Base-by-base conservation (phyloP, 116 monocot species). In the Dioscorea cayenensis region DNA sequence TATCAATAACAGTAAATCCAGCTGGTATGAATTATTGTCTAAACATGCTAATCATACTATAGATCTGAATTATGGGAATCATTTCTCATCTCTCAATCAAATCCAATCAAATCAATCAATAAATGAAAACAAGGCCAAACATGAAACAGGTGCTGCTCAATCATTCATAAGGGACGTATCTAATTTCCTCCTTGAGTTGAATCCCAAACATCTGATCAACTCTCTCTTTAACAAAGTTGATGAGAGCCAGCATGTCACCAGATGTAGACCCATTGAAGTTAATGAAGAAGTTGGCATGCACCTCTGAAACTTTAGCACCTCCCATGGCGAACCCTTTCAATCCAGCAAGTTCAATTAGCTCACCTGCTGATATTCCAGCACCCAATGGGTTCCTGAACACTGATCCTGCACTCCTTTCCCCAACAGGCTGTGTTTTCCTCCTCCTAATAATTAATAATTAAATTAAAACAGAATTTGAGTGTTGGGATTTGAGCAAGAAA, bases 241-340 rank as follows among this genome's bases (percentile, higher is more conserved):
- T 80, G 37, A 84, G 77, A 2, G 64, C 60, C 21, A 72, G 58
- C 80, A 84, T 80, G 37, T 84, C 77, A 16, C n/a, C 14, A 0
- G 75, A 77, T 13, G 77, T 84, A 0, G 84, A 68, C 1, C 68
- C 62, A 36, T 72, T 58, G 10, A 28, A 77, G 65, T 84, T 78
- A 25, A 84, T 52, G 72, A 84, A 80, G 77, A 81, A 84, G 75
- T 80, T 84, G 9, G 80, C 80, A 62, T 84, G 84, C 14, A 84
- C 43, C 13, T 75, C 71, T 2, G 84, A 84, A 18, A 84, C 75
- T 63, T 72, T 80, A 16, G 80, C 80, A 23, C 84, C 84, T 72
- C 84, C 84, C 5, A 80, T 28, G 36, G 58, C 49, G 27, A 77
- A 69, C 0, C 84, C 84, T 72, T 84, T 80, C 14, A 84, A 19